These are phyloP conservation scores for Candida coquimbonensis DNA, from an alignment of 805 yeast species.

Conservation along the genomic window DNA sequence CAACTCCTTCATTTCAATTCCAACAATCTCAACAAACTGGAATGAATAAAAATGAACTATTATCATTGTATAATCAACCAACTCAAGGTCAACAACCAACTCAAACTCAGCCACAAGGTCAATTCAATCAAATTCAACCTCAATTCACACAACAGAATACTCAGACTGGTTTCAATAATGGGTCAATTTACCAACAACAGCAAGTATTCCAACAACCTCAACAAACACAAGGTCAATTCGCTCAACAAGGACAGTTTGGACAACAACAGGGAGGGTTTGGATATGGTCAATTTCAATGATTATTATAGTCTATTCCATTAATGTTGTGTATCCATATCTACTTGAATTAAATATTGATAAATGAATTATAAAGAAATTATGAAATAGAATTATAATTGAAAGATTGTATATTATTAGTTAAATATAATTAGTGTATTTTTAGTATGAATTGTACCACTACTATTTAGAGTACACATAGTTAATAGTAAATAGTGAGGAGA, in stretches of 20 bases:
- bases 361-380: too few species aligned
- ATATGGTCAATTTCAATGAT: too few species aligned
- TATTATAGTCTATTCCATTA: too few species aligned
- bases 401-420: too few species aligned
- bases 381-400: too few species aligned
- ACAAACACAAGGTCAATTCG: not conserved
- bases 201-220: not conserved
- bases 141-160: not conserved
- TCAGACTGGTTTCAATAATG: not conserved
- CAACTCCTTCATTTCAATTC: not conserved
- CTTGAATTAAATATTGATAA: too few species aligned
- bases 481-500: too few species aligned
- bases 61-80: slow-evolving; percentile 16
- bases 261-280: too few species aligned
- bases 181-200: not conserved
- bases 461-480: too few species aligned
- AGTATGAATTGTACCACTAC: too few species aligned
- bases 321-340: too few species aligned
- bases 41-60: slow-evolving; percentile 13
- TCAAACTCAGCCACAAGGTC: not conserved
- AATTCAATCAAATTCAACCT: slow-evolving; percentile 2
- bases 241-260: not conserved
- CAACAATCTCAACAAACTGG: slow-evolving; percentile 13
- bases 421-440: too few species aligned
- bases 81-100: not conserved